Percentiles rank a stretch among this genome's conserved stretches.
These are phyloP conservation scores for Cutaneotrichosporon sp. DNA, from an alignment of 1,284 basidiomycete genomes.

Conservation along the genomic window DNA sequence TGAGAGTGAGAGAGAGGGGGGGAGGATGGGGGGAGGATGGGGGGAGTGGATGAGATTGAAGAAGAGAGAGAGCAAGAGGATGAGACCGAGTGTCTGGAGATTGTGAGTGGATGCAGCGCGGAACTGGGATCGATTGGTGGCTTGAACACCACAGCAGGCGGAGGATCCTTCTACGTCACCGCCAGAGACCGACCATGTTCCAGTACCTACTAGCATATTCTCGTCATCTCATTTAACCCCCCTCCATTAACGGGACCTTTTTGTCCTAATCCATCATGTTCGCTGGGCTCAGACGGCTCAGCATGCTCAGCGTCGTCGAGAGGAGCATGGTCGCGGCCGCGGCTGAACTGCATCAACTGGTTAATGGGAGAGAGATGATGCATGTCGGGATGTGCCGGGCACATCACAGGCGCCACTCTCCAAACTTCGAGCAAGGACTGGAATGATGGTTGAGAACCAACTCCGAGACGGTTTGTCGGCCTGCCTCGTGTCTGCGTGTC, in stretches of 20 bases:
- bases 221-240: not conserved
- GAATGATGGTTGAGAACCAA: not conserved
- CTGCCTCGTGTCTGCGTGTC: not conserved
- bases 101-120: too few species aligned
- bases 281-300: too few species aligned
- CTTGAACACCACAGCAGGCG: too few species aligned
- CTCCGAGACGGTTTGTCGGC: not conserved
- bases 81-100: not conserved
- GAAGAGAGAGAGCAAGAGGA: not conserved
- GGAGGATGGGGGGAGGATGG: not conserved
- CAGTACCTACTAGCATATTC: conserved; percentile 8
- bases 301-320: too few species aligned
- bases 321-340: too few species aligned
- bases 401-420: too few species aligned
- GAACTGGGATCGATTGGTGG: too few species aligned
- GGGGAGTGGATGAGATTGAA: not conserved
- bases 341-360: too few species aligned
- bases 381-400: too few species aligned
- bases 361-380: too few species aligned
- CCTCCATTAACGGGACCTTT: not conserved
- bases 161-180: not conserved
- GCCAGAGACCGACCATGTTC: not conserved
- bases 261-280: not conserved
- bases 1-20: not conserved
- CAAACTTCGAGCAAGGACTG: not conserved